Percentiles rank a stretch among this genome's conserved stretches.
phyloP scores from a whole-genome alignment of 108 stramenopile species.

The Skeletonema menzelii region DNA sequence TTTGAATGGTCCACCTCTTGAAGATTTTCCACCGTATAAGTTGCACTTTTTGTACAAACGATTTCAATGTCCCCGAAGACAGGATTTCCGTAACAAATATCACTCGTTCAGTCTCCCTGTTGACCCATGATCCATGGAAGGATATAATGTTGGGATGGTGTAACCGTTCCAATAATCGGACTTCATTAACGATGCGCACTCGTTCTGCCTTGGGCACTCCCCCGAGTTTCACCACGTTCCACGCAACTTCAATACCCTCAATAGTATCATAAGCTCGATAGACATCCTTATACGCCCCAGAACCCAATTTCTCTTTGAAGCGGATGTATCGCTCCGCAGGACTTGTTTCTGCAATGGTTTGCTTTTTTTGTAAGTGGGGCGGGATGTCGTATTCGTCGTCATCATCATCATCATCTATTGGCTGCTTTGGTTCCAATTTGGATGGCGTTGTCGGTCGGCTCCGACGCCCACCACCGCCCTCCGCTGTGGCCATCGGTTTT shows the following conservation, averaged over 20 bases:
- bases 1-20: slow-evolving; percentile 95
- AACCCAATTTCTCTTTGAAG: slow-evolving; percentile 93
- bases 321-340: slow-evolving; percentile 94
- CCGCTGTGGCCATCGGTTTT: neutral
- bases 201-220: slow-evolving; percentile 88
- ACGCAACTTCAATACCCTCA: slow-evolving; percentile 97
- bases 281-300: slow-evolving; percentile 95
- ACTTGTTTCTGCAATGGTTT: slow-evolving; percentile 82
- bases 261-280: slow-evolving; percentile 96
- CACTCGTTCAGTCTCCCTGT: slow-evolving; percentile 89
- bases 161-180: slow-evolving; percentile 90
- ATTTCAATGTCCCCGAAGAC: slow-evolving; percentile 90
- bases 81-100: slow-evolving; percentile 97
- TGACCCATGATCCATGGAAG: slow-evolving; percentile 97
- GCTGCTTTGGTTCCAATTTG: neutral
- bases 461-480: neutral
- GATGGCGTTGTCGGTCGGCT: slow-evolving; percentile 1
- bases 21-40: slow-evolving; percentile 96
- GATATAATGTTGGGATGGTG: slow-evolving; percentile 96
- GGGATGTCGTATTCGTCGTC: slow-evolving; percentile 29
- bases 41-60: slow-evolving; percentile 94
- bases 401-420: slow-evolving; percentile 7
- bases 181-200: slow-evolving; percentile 96
- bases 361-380: slow-evolving; percentile 24
- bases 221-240: slow-evolving; percentile 93